These are phyloP conservation scores for Barbarea vulgaris DNA, from an alignment of 345 rosid species.

Conservation along the genomic window DNA sequence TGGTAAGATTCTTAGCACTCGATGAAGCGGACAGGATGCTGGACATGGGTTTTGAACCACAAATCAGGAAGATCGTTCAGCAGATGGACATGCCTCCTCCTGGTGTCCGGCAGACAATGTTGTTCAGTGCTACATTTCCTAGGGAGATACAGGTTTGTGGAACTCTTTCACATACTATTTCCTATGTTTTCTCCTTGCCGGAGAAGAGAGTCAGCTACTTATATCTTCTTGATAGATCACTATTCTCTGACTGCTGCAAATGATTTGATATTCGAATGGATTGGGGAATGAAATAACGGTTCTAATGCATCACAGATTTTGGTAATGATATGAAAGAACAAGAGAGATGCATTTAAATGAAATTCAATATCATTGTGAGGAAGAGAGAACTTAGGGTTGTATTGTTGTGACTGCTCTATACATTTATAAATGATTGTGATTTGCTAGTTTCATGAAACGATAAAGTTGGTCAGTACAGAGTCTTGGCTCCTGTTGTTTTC, in stretches of 20 bases:
- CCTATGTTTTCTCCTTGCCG: conserved; percentile 46
- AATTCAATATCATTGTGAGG: neutral
- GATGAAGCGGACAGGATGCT: conserved; percentile 99
- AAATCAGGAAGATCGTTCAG: conserved; percentile 94
- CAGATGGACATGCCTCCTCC: conserved; percentile 97
- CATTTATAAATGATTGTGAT: neutral
- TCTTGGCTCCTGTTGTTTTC: neutral
- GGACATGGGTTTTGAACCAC: conserved; percentile 99
- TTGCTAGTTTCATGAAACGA: neutral
- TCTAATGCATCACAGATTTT: neutral
- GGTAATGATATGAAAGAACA: neutral
- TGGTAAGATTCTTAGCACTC: conserved; percentile 85
- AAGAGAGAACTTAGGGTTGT: neutral
- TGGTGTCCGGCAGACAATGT: conserved; percentile 92
- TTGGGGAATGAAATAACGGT: neutral
- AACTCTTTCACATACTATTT: conserved; percentile 54
- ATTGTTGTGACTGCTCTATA: neutral
- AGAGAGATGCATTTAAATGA: neutral
- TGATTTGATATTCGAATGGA: neutral
- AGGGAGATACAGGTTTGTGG: conserved; percentile 86
- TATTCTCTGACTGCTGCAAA: neutral
- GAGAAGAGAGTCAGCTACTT: conserved; percentile 54
- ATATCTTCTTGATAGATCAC: conserved; percentile 4
- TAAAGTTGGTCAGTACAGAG: neutral
- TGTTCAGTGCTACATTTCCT: conserved; percentile 99